Conservation (phyloP, 768 basidiomycete species). For the Steccherinum ochraceum region DNA sequence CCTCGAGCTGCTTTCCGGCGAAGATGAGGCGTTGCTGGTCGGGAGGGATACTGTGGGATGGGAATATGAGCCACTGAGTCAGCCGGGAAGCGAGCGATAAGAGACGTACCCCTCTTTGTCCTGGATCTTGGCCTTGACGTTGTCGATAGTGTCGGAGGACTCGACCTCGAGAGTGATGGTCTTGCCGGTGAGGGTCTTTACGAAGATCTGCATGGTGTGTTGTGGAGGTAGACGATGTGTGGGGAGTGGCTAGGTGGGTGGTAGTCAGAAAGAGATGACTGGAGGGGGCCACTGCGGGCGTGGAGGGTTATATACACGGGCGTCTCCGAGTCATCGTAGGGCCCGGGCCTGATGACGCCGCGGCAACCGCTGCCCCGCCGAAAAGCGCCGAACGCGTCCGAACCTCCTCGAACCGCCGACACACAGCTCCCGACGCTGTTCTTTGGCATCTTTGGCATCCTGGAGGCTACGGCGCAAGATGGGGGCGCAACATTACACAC, state of each 20-base stretch:
- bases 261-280: background rate
- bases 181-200: conserved; percentile 65
- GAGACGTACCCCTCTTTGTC: conserved; percentile 75
- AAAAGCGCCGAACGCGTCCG: background rate
- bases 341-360: background rate
- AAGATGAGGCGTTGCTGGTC: conserved; percentile 79
- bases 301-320: background rate
- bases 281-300: background rate
- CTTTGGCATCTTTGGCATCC: background rate
- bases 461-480: background rate
- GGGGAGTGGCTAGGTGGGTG: background rate
- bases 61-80: too few relatives aligned
- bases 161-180: conserved; percentile 73
- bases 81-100: background rate
- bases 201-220: conserved; percentile 42
- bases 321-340: background rate
- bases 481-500: background rate
- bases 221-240: conserved; percentile 1
- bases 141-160: conserved; percentile 65
- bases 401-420: background rate
- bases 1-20: conserved; percentile 80
- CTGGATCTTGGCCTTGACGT: conserved; percentile 79
- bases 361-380: too few relatives aligned
- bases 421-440: background rate
- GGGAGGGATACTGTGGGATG: conserved; percentile 54